phyloP scores from a whole-genome alignment of 2,329 filamentous ascomycete genomes.

The Colletotrichum incanum region DNA sequence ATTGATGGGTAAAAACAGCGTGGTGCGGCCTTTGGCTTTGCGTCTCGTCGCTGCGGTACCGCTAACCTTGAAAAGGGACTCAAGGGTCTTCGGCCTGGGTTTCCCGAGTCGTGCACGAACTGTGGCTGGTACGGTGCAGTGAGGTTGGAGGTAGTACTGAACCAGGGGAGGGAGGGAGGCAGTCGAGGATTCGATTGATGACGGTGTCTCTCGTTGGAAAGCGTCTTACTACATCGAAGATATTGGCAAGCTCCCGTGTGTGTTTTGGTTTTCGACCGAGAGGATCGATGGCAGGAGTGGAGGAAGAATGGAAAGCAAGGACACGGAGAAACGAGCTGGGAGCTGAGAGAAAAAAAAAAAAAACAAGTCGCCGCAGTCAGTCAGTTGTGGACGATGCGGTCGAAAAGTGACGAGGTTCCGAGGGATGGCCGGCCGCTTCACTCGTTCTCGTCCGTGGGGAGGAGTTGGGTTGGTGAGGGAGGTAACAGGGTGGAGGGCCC shows the following conservation, averaged over 20 bases:
- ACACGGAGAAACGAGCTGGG: conserved; percentile 10
- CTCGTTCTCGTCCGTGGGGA: conserved; percentile 34
- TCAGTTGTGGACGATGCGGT: conserved; percentile 33
- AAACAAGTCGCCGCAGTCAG: conserved; percentile 7
- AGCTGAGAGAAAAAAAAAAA: conserved; percentile 12
- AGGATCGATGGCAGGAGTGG: background rate
- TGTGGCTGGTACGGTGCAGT: conserved; percentile 29
- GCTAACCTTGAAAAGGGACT: conserved; percentile 28
- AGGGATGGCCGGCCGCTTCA: conserved; percentile 36
- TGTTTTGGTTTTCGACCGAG: background rate
- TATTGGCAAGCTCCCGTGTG: background rate
- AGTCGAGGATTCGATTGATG: conserved; percentile 23
- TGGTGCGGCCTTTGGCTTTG: conserved; percentile 27
- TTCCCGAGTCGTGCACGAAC: conserved; percentile 40
- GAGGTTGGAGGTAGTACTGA: background rate
- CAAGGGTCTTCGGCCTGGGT: conserved; percentile 33
- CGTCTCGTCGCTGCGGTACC: conserved; percentile 33
- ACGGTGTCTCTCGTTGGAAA: conserved; percentile 2
- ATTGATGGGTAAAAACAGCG: conserved; percentile 17
- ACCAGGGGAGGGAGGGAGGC: background rate
- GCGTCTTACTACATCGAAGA: conserved; percentile 34
- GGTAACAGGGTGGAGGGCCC: conserved; percentile 25
- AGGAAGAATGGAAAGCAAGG: conserved; percentile 4
- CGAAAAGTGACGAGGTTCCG: conserved; percentile 42
- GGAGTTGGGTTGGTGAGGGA: conserved; percentile 12